Conservation (phyloP, 2,329 filamentous ascomycete genomes). For the Pseudocercospora vitis region DNA sequence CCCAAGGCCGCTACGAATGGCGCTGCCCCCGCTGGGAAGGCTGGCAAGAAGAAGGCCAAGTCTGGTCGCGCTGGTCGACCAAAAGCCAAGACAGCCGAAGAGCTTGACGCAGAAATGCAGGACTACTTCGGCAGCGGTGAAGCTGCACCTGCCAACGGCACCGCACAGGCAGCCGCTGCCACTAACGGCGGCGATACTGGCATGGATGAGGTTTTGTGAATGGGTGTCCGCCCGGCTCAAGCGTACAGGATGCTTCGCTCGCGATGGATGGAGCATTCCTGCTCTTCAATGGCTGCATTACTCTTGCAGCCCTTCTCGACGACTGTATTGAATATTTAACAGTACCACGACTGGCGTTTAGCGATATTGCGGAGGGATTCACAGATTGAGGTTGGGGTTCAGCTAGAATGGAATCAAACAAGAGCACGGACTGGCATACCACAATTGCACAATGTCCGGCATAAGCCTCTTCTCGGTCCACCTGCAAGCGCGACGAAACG, state of each 20-base stretch:
- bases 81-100: slow-evolving; percentile 87
- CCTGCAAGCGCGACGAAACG: too few species aligned
- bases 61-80: slow-evolving; percentile 62
- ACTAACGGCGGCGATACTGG: slow-evolving; percentile 52
- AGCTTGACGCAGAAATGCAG: slow-evolving; percentile 95
- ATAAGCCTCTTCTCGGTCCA: slow-evolving; percentile 2
- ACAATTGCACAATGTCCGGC: background rate
- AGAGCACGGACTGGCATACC: background rate
- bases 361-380: slow-evolving; percentile 4
- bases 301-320: background rate
- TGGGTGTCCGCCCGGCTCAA: slow-evolving; percentile 7
- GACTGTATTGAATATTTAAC: slow-evolving; percentile 7
- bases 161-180: slow-evolving; percentile 48
- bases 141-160: slow-evolving; percentile 47
- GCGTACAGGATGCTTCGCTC: too few species aligned
- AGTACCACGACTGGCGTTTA: slow-evolving; percentile 14
- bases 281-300: slow-evolving; percentile 5
- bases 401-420: slow-evolving; percentile 7
- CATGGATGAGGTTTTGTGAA: slow-evolving; percentile 59
- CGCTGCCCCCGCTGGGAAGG: slow-evolving; percentile 49
- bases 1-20: slow-evolving; percentile 62
- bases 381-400: slow-evolving; percentile 11
- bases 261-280: slow-evolving; percentile 7
- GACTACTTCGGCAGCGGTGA: slow-evolving; percentile 75
- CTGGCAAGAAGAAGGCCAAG: slow-evolving; percentile 54